Base-by-base conservation (phyloP, 768 basidiomycete species). In the Lactarius pseudohatsudake region DNA sequence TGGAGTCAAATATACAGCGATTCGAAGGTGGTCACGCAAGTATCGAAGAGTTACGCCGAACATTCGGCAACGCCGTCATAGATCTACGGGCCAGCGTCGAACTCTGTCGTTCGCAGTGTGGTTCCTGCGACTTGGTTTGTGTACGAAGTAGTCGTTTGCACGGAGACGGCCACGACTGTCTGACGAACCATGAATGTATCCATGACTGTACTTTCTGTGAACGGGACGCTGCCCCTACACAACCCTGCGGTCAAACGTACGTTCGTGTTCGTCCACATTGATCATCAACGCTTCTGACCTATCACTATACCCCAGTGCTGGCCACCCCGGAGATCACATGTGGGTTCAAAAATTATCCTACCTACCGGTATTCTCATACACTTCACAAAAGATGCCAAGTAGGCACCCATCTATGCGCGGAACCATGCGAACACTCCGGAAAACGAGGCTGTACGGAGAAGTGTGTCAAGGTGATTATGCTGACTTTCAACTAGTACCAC, bases 261-360 rank as follows among this genome's bases (percentile, higher is more conserved):
- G 84, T 76, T 8, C 8, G 4, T 53, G 83, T 76, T 8, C 5
- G 6, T n/a, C 16, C 47, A 30, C 13, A 11, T 18, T 3, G 10
- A 3, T 30, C 28, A 28, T 28, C 54, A 11, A 30, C 10, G 5
- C 34, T 53, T 2, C 20, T 16, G 41, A 5, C 8, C 15, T 1
- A 3, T 28, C 66, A 86, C 43, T 1, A 45, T 15, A 8, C 1
- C 8, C 41, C 64, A 86, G 85, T 26, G 85, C 84, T 32, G 86
- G 86, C 0, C 86, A 87, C 64, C 71, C 79, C 28, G 84, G 83
- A n/a, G 77, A 75, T 15, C 86, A 87, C 65, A 79, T 85, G 86
- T 85, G 71, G 58, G 1, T 18, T 26, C 18, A 4, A 13, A 18
- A 3, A 26, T 15, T 4, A 34, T 43, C 47, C 36, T 55, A 18